These are phyloP conservation scores for Pseudodiploospora longispora DNA, from an alignment of 2,329 filamentous ascomycete genomes.

Conservation along the genomic window DNA sequence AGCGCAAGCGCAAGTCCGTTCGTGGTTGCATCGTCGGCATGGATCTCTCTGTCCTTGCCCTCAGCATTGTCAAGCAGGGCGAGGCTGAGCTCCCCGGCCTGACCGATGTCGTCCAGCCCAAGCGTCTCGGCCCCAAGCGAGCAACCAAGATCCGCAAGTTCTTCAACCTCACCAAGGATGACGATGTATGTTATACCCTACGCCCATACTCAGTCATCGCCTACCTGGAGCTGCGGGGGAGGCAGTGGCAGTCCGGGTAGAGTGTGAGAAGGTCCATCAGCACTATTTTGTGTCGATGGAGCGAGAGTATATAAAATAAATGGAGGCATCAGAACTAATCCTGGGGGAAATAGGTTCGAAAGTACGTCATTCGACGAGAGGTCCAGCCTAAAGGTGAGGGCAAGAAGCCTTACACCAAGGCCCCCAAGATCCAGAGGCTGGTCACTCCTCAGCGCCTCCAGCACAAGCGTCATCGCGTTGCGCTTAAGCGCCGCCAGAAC, in stretches of 20 bases:
- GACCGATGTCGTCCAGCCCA: constrained; percentile 96
- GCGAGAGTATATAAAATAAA: constrained; percentile 15
- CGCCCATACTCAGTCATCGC: constrained; percentile 56
- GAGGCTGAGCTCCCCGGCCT: constrained; percentile 89
- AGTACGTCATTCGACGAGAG: constrained; percentile 99
- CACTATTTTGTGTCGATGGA: constrained; percentile 4
- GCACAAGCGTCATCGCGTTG: constrained; percentile 98
- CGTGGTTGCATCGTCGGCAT: constrained; percentile 97
- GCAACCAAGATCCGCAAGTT: constrained; percentile 99
- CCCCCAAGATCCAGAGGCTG: constrained; percentile 98
- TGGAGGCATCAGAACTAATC: constrained; percentile 27
- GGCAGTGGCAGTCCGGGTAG: constrained; percentile 42
- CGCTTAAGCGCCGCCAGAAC: constrained; percentile 95
- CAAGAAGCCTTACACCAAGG: constrained; percentile 99
- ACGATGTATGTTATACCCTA: constrained; percentile 81
- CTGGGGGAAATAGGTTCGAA: constrained; percentile 66
- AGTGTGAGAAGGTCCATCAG: constrained; percentile 45
- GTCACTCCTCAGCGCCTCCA: constrained; percentile 99
- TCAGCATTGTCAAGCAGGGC: constrained; percentile 96
- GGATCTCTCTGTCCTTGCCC: constrained; percentile 90
- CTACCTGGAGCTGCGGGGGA: constrained; percentile 51
- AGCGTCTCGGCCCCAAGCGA: constrained; percentile 98
- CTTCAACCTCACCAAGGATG: constrained; percentile 99
- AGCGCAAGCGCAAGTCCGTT: constrained; percentile 99
- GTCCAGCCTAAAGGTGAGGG: constrained; percentile 95